Percentiles rank a stretch among this genome's conserved stretches.
These are phyloP conservation scores for Penicillium corylophilum DNA, from an alignment of 2,329 filamentous ascomycete genomes.

Conservation along the genomic window DNA sequence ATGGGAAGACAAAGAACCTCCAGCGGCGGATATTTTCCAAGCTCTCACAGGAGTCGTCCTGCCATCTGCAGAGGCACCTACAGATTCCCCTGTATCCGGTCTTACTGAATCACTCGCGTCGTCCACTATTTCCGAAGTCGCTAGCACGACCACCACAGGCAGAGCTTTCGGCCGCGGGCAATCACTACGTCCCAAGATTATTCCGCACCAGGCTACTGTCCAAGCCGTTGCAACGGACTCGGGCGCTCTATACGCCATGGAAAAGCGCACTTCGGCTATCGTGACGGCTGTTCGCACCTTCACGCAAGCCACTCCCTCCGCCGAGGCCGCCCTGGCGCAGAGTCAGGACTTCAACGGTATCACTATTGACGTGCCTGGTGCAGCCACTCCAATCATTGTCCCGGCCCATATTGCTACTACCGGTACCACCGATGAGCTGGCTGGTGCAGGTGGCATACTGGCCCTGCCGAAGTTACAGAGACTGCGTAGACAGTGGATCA, in stretches of 20 bases:
- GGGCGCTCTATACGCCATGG: constrained; percentile 44
- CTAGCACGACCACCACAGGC: constrained; percentile 28
- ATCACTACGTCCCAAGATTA: constrained; percentile 28
- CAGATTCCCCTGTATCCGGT: constrained; percentile 16
- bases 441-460: constrained; percentile 41
- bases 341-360: constrained; percentile 30
- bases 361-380: constrained; percentile 35
- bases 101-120: constrained; percentile 21
- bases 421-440: constrained; percentile 43
- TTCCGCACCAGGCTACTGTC: constrained; percentile 46
- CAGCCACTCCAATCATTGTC: constrained; percentile 34
- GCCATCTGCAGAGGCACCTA: constrained; percentile 18
- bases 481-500: constrained; percentile 47
- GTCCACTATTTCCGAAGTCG: constrained; percentile 25
- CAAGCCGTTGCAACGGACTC: constrained; percentile 41
- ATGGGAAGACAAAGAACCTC: constrained; percentile 55
- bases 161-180: constrained; percentile 17
- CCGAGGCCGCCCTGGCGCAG: constrained; percentile 36
- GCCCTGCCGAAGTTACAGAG: constrained; percentile 45
- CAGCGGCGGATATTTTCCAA: constrained; percentile 61
- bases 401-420: constrained; percentile 38
- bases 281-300: constrained; percentile 43
- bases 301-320: constrained; percentile 40
- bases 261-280: constrained; percentile 44
- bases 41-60: constrained; percentile 47